Percentiles rank a stretch among this genome's conserved stretches.
phyloP scores from a whole-genome alignment of 1,284 basidiomycete genomes.

The Waitea zeae region DNA sequence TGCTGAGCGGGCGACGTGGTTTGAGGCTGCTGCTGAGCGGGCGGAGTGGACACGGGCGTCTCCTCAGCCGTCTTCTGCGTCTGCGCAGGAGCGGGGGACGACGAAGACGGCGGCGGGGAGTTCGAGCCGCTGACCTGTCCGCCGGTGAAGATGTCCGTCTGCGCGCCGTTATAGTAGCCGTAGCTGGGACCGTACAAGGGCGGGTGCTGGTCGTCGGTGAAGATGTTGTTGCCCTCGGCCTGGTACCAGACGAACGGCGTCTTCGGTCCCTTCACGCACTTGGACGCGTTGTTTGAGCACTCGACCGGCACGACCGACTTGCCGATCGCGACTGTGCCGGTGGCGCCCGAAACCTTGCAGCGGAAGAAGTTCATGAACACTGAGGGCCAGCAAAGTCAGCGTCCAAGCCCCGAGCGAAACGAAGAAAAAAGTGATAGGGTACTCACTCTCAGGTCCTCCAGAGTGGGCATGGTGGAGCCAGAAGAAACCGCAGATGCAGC shows the following conservation, averaged over 20 bases:
- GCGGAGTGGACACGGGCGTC: too few relatives aligned
- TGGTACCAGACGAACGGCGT: constrained; percentile 52
- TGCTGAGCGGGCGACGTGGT: too few relatives aligned
- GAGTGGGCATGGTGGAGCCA: constrained; percentile 46
- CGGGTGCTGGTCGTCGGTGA: constrained; percentile 32
- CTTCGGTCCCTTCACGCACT: constrained; percentile 54
- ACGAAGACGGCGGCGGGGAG: too few relatives aligned
- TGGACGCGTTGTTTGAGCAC: constrained; percentile 14
- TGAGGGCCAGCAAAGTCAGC: neutral
- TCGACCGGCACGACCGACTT: constrained; percentile 11
- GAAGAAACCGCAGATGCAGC: constrained; percentile 55
- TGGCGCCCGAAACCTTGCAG: constrained; percentile 43
- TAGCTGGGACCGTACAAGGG: constrained; percentile 40
- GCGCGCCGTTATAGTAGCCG: constrained; percentile 39
- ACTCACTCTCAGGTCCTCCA: constrained; percentile 27
- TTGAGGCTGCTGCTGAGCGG: too few relatives aligned
- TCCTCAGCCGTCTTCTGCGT: too few relatives aligned
- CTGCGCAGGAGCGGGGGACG: too few relatives aligned
- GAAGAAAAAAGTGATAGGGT: neutral
- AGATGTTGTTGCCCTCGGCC: constrained; percentile 41
- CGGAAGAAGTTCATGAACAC: constrained; percentile 59
- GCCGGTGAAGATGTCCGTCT: constrained; percentile 46
- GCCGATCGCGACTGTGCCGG: constrained; percentile 27
- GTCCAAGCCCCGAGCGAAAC: neutral
- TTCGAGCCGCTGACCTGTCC: constrained; percentile 19